Evolutionary conservation across 164 flowering plant genomes (phyloP), one percentile per base, ranked within the genome.

Genomic region (Magnolia sinica): DNA sequence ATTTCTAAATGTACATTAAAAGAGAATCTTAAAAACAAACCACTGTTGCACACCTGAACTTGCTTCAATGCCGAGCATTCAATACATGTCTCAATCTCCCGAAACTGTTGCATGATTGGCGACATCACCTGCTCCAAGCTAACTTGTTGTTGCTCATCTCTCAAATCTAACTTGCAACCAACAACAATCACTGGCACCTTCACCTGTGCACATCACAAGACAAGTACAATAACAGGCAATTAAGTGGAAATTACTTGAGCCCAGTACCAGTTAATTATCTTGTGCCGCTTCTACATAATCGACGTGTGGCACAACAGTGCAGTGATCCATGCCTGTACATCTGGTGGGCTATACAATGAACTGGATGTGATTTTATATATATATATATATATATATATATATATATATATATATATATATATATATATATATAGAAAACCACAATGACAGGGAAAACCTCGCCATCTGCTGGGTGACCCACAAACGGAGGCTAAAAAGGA

Each of bases 51-150:
- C 29, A 93, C 98, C 99, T 96, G 99, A 81, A 96, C 93, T 66
- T 83, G 89, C 71, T 81, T 91, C 49, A 74, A 68, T 0, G 98
- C 93, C 0, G 99, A 96, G 80, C 99, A 96, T 66, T 94, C 99
- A 24, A 94, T 94, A 76, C 99, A 96, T 63, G 99, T 94, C 77
- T 96, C 99, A 78, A 96, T 96, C 88, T 96, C 99, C 76, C 99
- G 89, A 82, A 91, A 96, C 78, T 89, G 92, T 72, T 96, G 97
- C 99, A 96, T 96, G 73, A 96, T 93, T 1, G 99, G 99, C 27
- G 91, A 87, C 99, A 94, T 94, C 77, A 91, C 89, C 74, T 83
- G 89, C 82, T 96, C 98, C 76, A 94, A 72, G 78, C 90, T 94
- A 70, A 88, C 79, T 50, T 84, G 90, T 45, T 93, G 78, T 50